These are phyloP conservation scores for Colletotrichum acutatum DNA, from an alignment of 2,329 filamentous ascomycete genomes.

Conservation along the genomic window DNA sequence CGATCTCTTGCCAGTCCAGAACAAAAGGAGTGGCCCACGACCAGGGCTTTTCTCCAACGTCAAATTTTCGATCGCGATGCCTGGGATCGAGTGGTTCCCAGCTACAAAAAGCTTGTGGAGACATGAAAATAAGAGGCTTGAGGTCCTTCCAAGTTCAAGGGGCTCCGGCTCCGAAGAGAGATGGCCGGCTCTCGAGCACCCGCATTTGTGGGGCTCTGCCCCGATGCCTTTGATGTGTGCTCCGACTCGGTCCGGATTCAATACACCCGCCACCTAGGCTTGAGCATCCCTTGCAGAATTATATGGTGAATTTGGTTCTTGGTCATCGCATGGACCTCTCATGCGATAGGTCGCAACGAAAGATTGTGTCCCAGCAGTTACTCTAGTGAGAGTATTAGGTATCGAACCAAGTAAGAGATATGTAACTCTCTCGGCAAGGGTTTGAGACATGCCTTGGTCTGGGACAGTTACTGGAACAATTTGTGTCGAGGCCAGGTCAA, in stretches of 20 bases:
- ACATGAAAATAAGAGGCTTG: constrained; percentile 43
- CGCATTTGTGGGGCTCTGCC: constrained; percentile 46
- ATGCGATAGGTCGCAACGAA: not conserved
- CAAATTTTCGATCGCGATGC: too few relatives aligned
- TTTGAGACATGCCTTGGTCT: not conserved
- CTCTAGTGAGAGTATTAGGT: not conserved
- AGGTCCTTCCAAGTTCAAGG: constrained; percentile 39
- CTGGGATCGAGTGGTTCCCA: constrained; percentile 50
- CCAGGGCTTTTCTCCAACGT: too few relatives aligned
- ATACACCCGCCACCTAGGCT: not conserved
- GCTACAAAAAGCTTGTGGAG: constrained; percentile 54
- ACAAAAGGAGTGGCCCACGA: constrained; percentile 49
- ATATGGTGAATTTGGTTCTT: not conserved
- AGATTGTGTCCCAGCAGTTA: not conserved
- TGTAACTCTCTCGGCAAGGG: not conserved
- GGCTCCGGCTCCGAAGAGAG: constrained; percentile 42
- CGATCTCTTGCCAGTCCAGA: constrained; percentile 40
- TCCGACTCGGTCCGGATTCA: constrained; percentile 43
- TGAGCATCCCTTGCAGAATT: not conserved
- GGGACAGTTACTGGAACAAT: not conserved
- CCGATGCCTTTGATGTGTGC: constrained; percentile 41
- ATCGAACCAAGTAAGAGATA: not conserved
- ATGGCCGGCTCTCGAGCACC: constrained; percentile 49
- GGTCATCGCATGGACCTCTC: not conserved
- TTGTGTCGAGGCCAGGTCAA: not conserved